Evolutionary conservation across 2,329 filamentous ascomycete species (phyloP), one percentile per base, ranked within the genome.

Genomic region (Helminthosporium solani): DNA sequence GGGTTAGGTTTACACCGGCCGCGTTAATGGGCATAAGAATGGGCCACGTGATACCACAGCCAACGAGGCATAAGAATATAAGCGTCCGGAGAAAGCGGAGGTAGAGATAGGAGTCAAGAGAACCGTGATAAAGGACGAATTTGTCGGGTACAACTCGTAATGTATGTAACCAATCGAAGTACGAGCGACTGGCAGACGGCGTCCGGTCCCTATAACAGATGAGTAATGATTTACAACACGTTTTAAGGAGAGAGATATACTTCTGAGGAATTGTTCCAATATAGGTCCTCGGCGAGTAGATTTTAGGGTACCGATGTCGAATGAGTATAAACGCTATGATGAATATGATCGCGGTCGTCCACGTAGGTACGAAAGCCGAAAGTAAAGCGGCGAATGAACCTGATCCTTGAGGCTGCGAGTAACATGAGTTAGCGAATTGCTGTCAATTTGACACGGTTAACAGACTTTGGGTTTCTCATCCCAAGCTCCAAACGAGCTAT

Each of bases 51-150:
- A 97, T 85, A 57, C 80, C 75, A 61, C 85, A 88, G 47, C 94
- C 94, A 8, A 92, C 85, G 36, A 97, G 81, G 71, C 87, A 91
- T 55, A 95, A 86, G 49, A 87, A 78, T 44, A 86, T 82, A 21
- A 86, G 75, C 43, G 94, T 86, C 63, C 90, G 89, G 53, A 97
- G 74, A 63, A 92, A 96, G 28, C 92, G 89, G 21, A 97, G 78
- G 68, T 95, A 90, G 41, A 97, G 83, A 70, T 92, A 97, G 25
- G 87, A 88, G 67, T 99, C 92, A 52, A 99, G 81, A 0, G 90
- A 95, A 67, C 92, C 89, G 73, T 96, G 90, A 62, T 94, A 88
- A 18, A 97, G 81, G 20, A 91, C 83, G 63, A 88, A 90, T 33
- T 84, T 84, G 66, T 97, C 91, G 3, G 80, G 76, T 16, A 84